Evolutionary conservation across 495 filamentous ascomycete species (phyloP).

Genomic region (Talaromyces proteolyticus): DNA sequence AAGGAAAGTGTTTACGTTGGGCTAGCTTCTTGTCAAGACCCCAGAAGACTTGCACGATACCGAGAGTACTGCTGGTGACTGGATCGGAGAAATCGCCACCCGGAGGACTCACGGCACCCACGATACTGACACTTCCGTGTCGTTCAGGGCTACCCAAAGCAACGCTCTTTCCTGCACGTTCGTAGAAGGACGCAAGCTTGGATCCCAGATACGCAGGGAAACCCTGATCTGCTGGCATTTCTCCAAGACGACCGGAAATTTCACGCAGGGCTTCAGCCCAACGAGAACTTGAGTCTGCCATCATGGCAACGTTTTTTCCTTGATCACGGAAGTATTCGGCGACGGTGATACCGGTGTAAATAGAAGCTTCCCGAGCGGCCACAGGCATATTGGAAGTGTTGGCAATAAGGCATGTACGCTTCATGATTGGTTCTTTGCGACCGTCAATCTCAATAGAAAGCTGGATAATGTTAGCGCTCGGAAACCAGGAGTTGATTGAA

Average conservation of each 20-base stretch:
- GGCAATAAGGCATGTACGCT: slow-evolving; percentile 95
- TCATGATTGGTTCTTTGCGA: slow-evolving; percentile 98
- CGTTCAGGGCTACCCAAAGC: slow-evolving; percentile 84
- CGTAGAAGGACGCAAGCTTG: slow-evolving; percentile 98
- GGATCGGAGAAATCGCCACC: slow-evolving; percentile 99
- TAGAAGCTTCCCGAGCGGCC: slow-evolving; percentile 95
- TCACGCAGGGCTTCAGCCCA: slow-evolving; percentile 99
- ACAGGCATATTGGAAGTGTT: slow-evolving; percentile 99
- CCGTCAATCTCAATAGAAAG: slow-evolving; percentile 86
- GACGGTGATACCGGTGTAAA: slow-evolving; percentile 97
- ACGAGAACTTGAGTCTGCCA: slow-evolving; percentile 97
- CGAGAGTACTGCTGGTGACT: slow-evolving; percentile 87
- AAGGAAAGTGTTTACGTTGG: slow-evolving; percentile 98
- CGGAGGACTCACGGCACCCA: slow-evolving; percentile 93
- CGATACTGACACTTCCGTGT: slow-evolving; percentile 90
- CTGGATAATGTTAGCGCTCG: slow-evolving; percentile 27
- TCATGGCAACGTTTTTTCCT: slow-evolving; percentile 97
- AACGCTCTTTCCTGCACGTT: slow-evolving; percentile 84
- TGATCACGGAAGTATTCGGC: slow-evolving; percentile 98
- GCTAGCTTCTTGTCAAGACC: slow-evolving; percentile 99
- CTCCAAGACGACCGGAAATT: slow-evolving; percentile 96
- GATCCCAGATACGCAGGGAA: slow-evolving; percentile 97
- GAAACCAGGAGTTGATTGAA: not conserved
- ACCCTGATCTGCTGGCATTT: slow-evolving; percentile 99
- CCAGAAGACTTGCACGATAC: slow-evolving; percentile 99